Evolutionary conservation across 495 filamentous ascomycete species (phyloP).

Genomic region (Bathelium albidoporum): DNA sequence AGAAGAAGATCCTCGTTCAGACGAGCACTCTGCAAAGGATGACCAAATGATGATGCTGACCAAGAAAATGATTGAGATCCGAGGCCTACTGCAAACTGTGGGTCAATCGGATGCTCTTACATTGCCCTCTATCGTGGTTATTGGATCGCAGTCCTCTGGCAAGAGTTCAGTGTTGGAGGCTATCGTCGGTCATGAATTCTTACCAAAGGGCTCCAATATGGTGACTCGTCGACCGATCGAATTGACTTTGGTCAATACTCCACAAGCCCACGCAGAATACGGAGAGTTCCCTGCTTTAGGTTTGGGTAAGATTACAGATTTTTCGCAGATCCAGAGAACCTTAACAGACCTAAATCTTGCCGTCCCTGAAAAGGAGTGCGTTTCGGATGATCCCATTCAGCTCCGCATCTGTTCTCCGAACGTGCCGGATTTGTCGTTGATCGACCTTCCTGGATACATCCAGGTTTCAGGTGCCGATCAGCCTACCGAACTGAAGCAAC

Average conservation of each 20-base stretch:
- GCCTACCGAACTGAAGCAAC: conserved; percentile 82
- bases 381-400: conserved; percentile 93
- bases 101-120: conserved; percentile 82
- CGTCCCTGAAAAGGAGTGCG: conserved; percentile 79
- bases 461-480: conserved; percentile 88
- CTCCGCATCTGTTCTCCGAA: conserved; percentile 89
- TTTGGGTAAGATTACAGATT: conserved; percentile 84
- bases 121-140: conserved; percentile 92
- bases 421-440: conserved; percentile 90
- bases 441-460: conserved; percentile 95
- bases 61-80: conserved; percentile 98
- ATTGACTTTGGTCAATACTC: conserved; percentile 91
- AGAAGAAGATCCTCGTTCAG: conserved; percentile 57
- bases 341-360: conserved; percentile 91
- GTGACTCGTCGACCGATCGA: conserved; percentile 94
- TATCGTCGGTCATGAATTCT: conserved; percentile 94
- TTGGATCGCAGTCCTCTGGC: conserved; percentile 94
- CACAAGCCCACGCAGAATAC: conserved; percentile 80
- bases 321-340: conserved; percentile 82
- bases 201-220: conserved; percentile 98
- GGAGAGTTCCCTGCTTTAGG: conserved; percentile 94
- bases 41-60: conserved; percentile 99
- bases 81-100: conserved; percentile 78
- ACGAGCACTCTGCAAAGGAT: conserved; percentile 62
- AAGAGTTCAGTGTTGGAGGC: conserved; percentile 97